These are phyloP conservation scores for Picochlorum sp. DNA, from an alignment of 139 green algal species.

Conservation along the genomic window DNA sequence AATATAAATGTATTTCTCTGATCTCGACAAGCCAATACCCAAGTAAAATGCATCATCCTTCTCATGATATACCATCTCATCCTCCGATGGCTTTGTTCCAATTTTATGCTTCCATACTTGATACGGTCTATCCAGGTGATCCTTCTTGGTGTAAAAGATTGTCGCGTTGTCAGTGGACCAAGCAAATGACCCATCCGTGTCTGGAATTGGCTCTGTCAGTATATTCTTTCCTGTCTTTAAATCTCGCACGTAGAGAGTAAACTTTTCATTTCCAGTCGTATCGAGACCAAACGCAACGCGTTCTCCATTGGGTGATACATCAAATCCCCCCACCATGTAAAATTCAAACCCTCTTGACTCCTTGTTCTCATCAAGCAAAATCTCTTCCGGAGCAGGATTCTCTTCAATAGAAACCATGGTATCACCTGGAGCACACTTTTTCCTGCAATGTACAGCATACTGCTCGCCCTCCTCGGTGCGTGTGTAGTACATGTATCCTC, in stretches of 20 bases:
- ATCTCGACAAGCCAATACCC: conserved; percentile 38
- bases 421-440: conserved; percentile 24
- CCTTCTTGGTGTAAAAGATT: conserved; percentile 72
- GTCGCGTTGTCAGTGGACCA: conserved; percentile 49
- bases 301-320: conserved; percentile 15
- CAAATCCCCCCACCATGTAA: conserved; percentile 42
- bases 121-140: conserved; percentile 39
- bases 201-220: conserved; percentile 44
- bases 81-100: conserved; percentile 29
- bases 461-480: conserved; percentile 54
- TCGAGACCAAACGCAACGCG: conserved; percentile 68
- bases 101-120: conserved; percentile 54
- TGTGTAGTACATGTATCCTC: conserved; percentile 72
- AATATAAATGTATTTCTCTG: conserved; percentile 60
- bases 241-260: conserved; percentile 70
- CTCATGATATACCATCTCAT: conserved; percentile 73
- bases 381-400: conserved; percentile 51
- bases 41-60: conserved; percentile 69
- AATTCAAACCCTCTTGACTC: conserved; percentile 43
- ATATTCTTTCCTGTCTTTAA: conserved; percentile 42
- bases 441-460: conserved; percentile 68
- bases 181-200: conserved; percentile 40
- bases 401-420: conserved; percentile 56
- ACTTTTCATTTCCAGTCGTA: conserved; percentile 70
- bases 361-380: conserved; percentile 57